Base-by-base conservation (phyloP, 768 basidiomycete genomes). In the Lyophyllum atratum region DNA sequence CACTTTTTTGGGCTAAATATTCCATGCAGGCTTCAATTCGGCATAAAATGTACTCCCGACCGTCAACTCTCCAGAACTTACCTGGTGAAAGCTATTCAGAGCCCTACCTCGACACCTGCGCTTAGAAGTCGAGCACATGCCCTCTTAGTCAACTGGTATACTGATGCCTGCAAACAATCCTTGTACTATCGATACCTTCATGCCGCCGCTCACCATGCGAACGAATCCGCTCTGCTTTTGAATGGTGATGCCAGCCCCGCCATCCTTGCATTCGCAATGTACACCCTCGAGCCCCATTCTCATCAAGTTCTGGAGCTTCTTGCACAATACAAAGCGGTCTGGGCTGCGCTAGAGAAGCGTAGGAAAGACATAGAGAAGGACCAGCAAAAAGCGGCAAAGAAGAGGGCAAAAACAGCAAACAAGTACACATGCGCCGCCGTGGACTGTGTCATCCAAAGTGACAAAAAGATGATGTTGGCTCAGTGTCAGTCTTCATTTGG, bases 381-480 rank as follows among this genome's bases (percentile, higher is more conserved):
- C 17, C 43, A 52, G 24, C 22, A 52, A n/a, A 64, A 60, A 52
- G 66, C 64, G 26, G 54, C 63, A 49, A 50, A 54, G 48, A 71
- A 66, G 56, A 68, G 65, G 57, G 55, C 65, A 43, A 65, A 70
- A 46, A 60, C 55, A 2, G 59, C 70, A 2, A 66, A 64, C 47
- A 45, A 69, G 46, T 73, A 72, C 61, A 50, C 63, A 4, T 73
- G 72, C 51, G 70, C 70, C 2, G 67, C 61, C 10, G 55, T 64
- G 4, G 61, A 58, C 3, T 73, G 71, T 52, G 52, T 60, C 10
- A 64, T 73, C 26, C 62, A 69, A 45, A 67, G 65, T 10, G 66
- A 69, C 48, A 65, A 57, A 6, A 70, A 69, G 4, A 61, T 60
- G 46, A 64, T 67, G 55, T 45, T 71, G 19, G 59, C 60, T 19